Evolutionary conservation across 495 filamentous ascomycete species (phyloP).

Genomic region (Xylaria scruposa): DNA sequence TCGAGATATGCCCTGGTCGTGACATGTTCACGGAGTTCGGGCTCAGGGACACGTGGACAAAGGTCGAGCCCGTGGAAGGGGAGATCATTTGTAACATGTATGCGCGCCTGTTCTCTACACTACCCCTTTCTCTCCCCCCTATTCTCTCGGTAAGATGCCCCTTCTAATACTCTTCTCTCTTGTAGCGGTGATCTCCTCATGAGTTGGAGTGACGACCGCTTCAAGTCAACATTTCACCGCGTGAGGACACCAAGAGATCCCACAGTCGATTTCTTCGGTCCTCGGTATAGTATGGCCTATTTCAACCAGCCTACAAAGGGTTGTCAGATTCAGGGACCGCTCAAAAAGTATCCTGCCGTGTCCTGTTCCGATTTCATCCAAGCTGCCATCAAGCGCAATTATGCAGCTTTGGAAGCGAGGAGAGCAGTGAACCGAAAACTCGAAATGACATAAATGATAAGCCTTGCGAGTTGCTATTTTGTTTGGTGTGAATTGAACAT

Average conservation of each 20-base stretch:
- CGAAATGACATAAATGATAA: neutral
- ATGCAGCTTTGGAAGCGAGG: constrained; percentile 52
- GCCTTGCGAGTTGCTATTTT: neutral
- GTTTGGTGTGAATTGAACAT: neutral
- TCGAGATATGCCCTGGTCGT: constrained; percentile 71
- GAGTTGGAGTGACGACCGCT: constrained; percentile 72
- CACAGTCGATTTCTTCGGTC: constrained; percentile 60
- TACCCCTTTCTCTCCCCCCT: neutral
- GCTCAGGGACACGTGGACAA: constrained; percentile 67
- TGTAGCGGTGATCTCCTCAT: constrained; percentile 66
- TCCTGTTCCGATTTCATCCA: constrained; percentile 65
- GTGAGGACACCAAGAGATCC: constrained; percentile 63
- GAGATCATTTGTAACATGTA: constrained; percentile 71
- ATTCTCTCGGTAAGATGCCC: neutral
- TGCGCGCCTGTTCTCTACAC: constrained; percentile 16
- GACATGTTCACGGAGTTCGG: constrained; percentile 67
- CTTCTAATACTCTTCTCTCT: neutral
- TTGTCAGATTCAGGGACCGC: constrained; percentile 64
- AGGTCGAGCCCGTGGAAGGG: constrained; percentile 60
- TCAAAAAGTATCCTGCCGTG: constrained; percentile 65
- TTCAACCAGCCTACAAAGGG: constrained; percentile 71
- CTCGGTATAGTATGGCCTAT: constrained; percentile 68
- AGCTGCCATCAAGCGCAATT: constrained; percentile 66
- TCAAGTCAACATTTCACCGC: constrained; percentile 70
- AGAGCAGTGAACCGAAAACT: constrained; percentile 29